Evolutionary conservation across 495 filamentous ascomycete genomes (phyloP).

Genomic region (Neurospora sp.): DNA sequence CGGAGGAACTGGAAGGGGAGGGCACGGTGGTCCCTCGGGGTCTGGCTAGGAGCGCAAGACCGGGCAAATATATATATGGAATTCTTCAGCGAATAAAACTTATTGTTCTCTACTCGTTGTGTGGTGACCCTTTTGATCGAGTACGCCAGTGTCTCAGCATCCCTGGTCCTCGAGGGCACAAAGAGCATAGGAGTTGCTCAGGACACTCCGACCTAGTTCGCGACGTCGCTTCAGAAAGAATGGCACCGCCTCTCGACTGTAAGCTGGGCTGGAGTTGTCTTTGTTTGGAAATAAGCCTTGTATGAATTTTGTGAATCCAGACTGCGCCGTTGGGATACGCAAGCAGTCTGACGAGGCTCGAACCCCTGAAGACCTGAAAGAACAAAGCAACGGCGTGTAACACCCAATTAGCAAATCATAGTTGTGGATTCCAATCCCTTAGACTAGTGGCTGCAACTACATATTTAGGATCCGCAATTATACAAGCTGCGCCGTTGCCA

Average conservation of each 20-base stretch:
- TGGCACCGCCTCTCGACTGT: neutral
- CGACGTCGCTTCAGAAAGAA: neutral
- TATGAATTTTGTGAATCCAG: neutral
- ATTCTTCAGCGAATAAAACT: neutral
- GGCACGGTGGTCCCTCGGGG: slow-evolving; percentile 10
- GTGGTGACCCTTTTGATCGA: neutral
- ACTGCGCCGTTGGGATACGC: neutral
- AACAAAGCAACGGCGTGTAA: neutral
- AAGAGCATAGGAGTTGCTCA: neutral
- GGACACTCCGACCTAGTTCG: neutral
- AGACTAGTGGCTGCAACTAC: neutral
- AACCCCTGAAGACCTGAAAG: neutral
- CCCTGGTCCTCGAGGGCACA: neutral
- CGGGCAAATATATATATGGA: neutral
- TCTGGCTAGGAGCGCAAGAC: neutral
- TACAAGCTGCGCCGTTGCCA: neutral
- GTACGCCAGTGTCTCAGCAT: neutral
- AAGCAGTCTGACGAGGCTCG: neutral
- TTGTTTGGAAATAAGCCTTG: neutral
- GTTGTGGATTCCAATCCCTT: neutral
- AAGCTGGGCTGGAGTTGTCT: neutral
- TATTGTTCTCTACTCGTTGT: neutral
- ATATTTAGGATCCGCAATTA: neutral
- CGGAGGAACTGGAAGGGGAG: slow-evolving; percentile 27
- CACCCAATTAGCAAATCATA: neutral